Evolutionary conservation across 2,329 filamentous ascomycete species (phyloP).

Genomic region (Trichoderma brevicompactum): DNA sequence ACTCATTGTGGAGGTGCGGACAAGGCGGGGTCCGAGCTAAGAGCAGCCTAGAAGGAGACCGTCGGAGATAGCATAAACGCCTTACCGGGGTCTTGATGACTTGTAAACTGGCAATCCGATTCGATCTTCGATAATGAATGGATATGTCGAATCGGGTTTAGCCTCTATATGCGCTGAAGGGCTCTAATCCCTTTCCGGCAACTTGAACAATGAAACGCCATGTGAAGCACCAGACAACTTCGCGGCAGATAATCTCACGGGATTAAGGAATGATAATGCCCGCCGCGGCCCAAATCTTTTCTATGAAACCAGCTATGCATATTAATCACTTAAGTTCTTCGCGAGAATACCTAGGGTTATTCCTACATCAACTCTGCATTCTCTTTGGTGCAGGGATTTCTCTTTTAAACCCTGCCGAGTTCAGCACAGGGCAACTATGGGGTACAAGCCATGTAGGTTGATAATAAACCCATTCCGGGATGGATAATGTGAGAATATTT

Average conservation of each 20-base stretch:
- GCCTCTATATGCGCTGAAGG: background rate
- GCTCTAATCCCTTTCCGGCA: background rate
- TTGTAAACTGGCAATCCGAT: background rate
- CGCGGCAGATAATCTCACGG: background rate
- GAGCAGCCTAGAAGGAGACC: background rate
- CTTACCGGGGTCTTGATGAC: background rate
- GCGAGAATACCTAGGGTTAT: background rate
- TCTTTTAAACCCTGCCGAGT: too few relatives aligned
- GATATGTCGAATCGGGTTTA: background rate
- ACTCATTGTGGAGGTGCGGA: constrained; percentile 8
- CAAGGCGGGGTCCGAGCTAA: constrained; percentile 14
- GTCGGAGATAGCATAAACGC: constrained; percentile 7
- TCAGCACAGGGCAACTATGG: too few relatives aligned
- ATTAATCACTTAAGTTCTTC: background rate
- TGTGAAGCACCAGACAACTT: too few relatives aligned
- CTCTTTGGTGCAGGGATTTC: background rate
- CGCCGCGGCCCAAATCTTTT: background rate
- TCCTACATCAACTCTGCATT: background rate
- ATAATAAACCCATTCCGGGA: too few relatives aligned
- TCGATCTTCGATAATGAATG: background rate
- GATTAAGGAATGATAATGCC: background rate
- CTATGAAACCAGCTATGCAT: background rate
- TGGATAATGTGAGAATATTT: too few relatives aligned
- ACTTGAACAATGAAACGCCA: background rate
- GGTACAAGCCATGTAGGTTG: too few relatives aligned